Evolutionary conservation across 2,329 filamentous ascomycete species (phyloP).

Genomic region (Macrophomina phaseolina): DNA sequence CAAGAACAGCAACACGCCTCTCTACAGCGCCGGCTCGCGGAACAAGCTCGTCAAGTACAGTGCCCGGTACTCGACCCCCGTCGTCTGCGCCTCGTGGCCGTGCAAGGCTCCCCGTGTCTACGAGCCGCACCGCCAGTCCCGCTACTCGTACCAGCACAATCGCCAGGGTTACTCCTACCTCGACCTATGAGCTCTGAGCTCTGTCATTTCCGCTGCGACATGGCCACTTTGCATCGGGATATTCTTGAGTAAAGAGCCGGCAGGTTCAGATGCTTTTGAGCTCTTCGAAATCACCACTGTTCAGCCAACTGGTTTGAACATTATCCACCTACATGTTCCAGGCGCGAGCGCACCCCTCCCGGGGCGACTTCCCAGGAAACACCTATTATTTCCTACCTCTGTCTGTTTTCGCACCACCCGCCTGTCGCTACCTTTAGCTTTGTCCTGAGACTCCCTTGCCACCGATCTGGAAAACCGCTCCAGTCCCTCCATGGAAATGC

Average conservation of each 20-base stretch:
- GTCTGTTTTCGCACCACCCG: too few relatives aligned
- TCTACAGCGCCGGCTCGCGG: background rate
- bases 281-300: too few relatives aligned
- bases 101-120: background rate
- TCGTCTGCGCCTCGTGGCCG: slow-evolving; percentile 18
- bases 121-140: background rate
- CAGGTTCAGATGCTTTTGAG: too few relatives aligned
- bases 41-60: slow-evolving; percentile 20
- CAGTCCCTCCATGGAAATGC: too few relatives aligned
- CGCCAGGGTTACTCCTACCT: slow-evolving; percentile 15
- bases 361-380: too few relatives aligned
- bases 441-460: too few relatives aligned
- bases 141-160: background rate
- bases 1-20: background rate
- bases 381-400: too few relatives aligned
- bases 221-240: background rate
- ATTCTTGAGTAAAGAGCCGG: background rate
- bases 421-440: too few relatives aligned
- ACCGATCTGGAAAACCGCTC: too few relatives aligned
- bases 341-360: too few relatives aligned
- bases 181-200: background rate
- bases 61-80: slow-evolving; percentile 20
- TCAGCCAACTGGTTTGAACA: too few relatives aligned
- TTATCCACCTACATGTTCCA: too few relatives aligned
- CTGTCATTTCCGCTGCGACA: background rate